Percentiles rank a stretch among this genome's conserved stretches.
These are phyloP conservation scores for Persicaria maculosa DNA, from an alignment of 148 eudicot species.

Conservation along the genomic window DNA sequence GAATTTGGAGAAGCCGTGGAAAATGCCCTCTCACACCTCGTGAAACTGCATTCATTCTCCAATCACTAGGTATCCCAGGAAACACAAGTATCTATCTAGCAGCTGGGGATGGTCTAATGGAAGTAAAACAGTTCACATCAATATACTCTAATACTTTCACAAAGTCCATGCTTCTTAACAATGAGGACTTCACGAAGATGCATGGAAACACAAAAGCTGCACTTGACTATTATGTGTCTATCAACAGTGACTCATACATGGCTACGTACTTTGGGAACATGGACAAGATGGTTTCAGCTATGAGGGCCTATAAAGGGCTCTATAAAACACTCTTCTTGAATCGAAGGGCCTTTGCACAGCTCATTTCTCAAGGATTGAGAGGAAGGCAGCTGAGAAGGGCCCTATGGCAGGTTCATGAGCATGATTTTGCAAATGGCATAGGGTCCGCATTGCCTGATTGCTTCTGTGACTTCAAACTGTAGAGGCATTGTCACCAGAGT, in stretches of 20 bases:
- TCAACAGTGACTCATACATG: conserved; percentile 68
- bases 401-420: conserved; percentile 64
- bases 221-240: conserved; percentile 79
- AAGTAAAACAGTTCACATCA: conserved; percentile 64
- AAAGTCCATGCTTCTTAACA: conserved; percentile 51
- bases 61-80: conserved; percentile 62
- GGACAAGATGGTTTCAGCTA: conserved; percentile 98
- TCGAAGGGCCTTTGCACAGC: conserved; percentile 64
- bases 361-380: conserved; percentile 44
- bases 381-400: conserved; percentile 49
- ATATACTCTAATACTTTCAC: conserved; percentile 61
- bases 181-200: conserved; percentile 69
- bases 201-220: conserved; percentile 99
- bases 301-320: conserved; percentile 74
- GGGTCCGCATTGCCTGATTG: conserved; percentile 96
- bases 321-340: conserved; percentile 65
- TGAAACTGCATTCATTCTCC: conserved; percentile 79
- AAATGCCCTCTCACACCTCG: conserved; percentile 94
- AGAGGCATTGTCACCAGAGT: not conserved
- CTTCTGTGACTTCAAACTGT: conserved; percentile 75
- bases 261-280: conserved; percentile 96
- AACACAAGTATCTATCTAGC: conserved; percentile 78
- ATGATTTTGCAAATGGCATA: conserved; percentile 69
- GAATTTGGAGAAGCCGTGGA: conserved; percentile 80
- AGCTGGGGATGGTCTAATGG: conserved; percentile 98